Evolutionary conservation across 768 basidiomycete genomes (phyloP).

Genomic region (Agaricus subrufescens): DNA sequence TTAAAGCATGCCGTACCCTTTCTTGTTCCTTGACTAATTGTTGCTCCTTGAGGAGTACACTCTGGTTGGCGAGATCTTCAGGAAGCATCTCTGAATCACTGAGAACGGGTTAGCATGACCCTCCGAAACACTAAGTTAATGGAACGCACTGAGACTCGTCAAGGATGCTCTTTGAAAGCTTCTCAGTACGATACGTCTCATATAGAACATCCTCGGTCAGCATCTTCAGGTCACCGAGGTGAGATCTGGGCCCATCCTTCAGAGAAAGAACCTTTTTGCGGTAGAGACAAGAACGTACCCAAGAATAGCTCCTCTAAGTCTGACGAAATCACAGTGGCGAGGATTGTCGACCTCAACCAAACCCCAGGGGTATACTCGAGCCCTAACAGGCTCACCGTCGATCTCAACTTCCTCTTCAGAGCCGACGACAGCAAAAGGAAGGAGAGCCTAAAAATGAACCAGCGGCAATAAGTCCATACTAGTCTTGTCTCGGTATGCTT

Average conservation of each 20-base stretch:
- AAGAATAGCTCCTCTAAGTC: conserved; percentile 76
- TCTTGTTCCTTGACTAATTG: conserved; percentile 85
- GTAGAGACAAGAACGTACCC: conserved; percentile 33
- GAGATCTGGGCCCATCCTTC: conserved; percentile 44
- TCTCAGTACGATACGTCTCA: conserved; percentile 88
- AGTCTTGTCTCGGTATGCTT: neutral
- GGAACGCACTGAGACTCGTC: conserved; percentile 46
- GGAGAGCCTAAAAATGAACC: conserved; percentile 39
- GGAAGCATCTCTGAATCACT: conserved; percentile 72
- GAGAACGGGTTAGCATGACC: neutral
- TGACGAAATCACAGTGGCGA: conserved; percentile 81
- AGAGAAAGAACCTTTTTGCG: conserved; percentile 10
- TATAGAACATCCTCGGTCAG: conserved; percentile 82
- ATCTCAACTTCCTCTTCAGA: conserved; percentile 85
- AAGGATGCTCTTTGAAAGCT: conserved; percentile 68
- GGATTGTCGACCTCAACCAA: conserved; percentile 91
- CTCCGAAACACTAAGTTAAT: neutral
- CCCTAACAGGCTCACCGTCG: conserved; percentile 73
- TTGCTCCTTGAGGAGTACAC: conserved; percentile 85
- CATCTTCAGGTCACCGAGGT: conserved; percentile 80
- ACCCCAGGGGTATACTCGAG: conserved; percentile 89
- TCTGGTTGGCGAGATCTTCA: conserved; percentile 84
- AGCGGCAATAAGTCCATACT: neutral
- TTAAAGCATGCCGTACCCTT: conserved; percentile 40
- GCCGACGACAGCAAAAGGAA: conserved; percentile 87